phyloP scores from a whole-genome alignment of 2,329 filamentous ascomycete genomes.

The Knufia fluminis region DNA sequence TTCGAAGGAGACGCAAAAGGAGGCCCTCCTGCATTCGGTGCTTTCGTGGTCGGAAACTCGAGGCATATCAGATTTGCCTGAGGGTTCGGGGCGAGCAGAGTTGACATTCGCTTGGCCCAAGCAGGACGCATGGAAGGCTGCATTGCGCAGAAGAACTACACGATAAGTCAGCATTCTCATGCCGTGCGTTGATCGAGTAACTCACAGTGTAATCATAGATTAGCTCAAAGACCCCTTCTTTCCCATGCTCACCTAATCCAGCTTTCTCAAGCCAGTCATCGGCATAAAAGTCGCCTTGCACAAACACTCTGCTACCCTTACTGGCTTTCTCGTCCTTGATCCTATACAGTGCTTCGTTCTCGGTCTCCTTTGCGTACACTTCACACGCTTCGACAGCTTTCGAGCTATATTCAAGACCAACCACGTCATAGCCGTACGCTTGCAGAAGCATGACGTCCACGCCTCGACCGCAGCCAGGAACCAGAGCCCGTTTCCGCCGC shows the following conservation, averaged over 20 bases:
- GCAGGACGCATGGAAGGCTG: slow-evolving; percentile 44
- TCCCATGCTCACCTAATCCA: slow-evolving; percentile 21
- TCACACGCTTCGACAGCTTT: slow-evolving; percentile 36
- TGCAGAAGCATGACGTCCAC: slow-evolving; percentile 71
- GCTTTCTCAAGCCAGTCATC: slow-evolving; percentile 33
- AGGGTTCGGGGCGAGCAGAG: slow-evolving; percentile 42
- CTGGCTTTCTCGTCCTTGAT: slow-evolving; percentile 29
- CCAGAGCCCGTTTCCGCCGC: slow-evolving; percentile 50
- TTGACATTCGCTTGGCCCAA: slow-evolving; percentile 49
- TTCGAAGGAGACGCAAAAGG: slow-evolving; percentile 62
- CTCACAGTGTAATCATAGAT: slow-evolving; percentile 56
- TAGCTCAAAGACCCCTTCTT: slow-evolving; percentile 35
- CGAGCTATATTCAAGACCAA: slow-evolving; percentile 60
- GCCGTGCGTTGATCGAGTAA: slow-evolving; percentile 4
- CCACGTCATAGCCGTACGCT: slow-evolving; percentile 66
- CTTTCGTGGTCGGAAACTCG: slow-evolving; percentile 69
- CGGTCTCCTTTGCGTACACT: slow-evolving; percentile 26
- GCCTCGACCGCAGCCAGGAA: slow-evolving; percentile 74
- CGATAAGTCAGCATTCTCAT: not conserved
- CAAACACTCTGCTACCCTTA: slow-evolving; percentile 32
- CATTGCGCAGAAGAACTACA: slow-evolving; percentile 54
- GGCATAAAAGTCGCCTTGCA: slow-evolving; percentile 38
- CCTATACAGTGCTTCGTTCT: slow-evolving; percentile 26
- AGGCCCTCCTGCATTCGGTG: slow-evolving; percentile 56
- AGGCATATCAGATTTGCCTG: slow-evolving; percentile 52